Base-by-base conservation (phyloP, 352 stramenopile genomes). In the Phytophthora pini region DNA sequence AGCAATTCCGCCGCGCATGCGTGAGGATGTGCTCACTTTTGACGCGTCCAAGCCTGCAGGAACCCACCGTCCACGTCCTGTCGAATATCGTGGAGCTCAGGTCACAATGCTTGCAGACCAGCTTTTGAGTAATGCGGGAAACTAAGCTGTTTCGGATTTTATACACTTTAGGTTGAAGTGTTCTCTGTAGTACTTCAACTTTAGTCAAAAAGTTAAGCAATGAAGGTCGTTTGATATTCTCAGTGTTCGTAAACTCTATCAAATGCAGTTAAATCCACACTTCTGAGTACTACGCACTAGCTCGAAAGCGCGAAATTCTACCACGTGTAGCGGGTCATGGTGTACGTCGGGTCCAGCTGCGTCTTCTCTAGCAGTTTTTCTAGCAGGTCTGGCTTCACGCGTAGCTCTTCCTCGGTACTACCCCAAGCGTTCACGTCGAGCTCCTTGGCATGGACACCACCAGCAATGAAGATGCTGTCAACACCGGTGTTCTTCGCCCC, bases 401-500 rank as follows among this genome's bases (percentile, higher is more conserved):
- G 39, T 47, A 71, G 51, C 43, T 74, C 59, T 32, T 77, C 65
- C 20, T 66, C 55, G 11, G 57, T 62, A 3, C 27, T 47, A 34
- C 57, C 46, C 69, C 69, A 77, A 24, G 69, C 61, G 24, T 78
- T 70, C 20, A 78, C 70, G 2, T 52, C 34, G 13, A 90, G 47
- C 41, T 82, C 80, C 24, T 83, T 60, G 24, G 72, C 74, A 47
- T 92, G 83, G 38, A 92, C 76, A 43, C 83, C 83, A 11, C 64
- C 71, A 5, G 74, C 76, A 56, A 92, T 80, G 56, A 89, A 90
- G 43, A 92, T 68, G 26, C 67, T 82, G 53, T 84, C 70, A 20
- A 92, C 61, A 7, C 71, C 77, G 22, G 79, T 76, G 57, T 79
- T 77, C 47, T 58, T 64, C 17, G 83, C 83, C 11, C 83, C 83